Conservation (phyloP, 805 yeast species). For the Cyberlindnera misumaiensis region DNA sequence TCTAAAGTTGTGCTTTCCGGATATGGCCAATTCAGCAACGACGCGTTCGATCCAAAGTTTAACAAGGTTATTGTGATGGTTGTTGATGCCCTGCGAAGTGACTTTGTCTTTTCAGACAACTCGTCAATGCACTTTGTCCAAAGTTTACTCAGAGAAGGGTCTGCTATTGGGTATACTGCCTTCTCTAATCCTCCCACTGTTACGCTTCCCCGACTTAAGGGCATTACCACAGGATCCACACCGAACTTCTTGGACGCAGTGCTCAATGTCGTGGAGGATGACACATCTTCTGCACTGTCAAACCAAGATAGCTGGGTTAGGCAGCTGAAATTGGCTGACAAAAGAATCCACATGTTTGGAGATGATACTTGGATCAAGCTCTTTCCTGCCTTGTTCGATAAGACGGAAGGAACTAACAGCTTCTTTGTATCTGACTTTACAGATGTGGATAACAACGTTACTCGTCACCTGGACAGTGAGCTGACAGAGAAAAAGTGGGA, state of each 20-base stretch:
- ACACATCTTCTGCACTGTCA: slow-evolving; percentile 56
- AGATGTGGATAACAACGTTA: slow-evolving; percentile 89
- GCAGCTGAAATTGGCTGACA: slow-evolving; percentile 41
- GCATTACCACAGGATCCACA: slow-evolving; percentile 89
- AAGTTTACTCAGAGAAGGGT: slow-evolving; percentile 50
- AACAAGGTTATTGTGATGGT: slow-evolving; percentile 73
- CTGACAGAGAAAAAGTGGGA: slow-evolving; percentile 62
- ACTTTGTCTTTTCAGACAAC: slow-evolving; percentile 62
- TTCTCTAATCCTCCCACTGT: slow-evolving; percentile 95
- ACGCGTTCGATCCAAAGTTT: slow-evolving; percentile 41
- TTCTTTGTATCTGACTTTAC: slow-evolving; percentile 94
- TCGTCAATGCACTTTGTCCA: slow-evolving; percentile 71
- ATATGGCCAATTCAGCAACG: slow-evolving; percentile 26
- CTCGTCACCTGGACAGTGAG: slow-evolving; percentile 70
- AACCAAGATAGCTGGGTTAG: slow-evolving; percentile 83
- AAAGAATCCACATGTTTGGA: slow-evolving; percentile 75
- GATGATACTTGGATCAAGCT: slow-evolving; percentile 97
- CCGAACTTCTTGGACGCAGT: slow-evolving; percentile 94
- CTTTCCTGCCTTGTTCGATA: slow-evolving; percentile 72
- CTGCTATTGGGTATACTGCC: slow-evolving; percentile 86
- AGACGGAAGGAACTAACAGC: slow-evolving; percentile 81
- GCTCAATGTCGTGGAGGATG: slow-evolving; percentile 87
- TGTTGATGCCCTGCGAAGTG: slow-evolving; percentile 89
- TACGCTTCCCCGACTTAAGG: slow-evolving; percentile 88
- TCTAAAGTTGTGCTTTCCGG: slow-evolving; percentile 76